Evolutionary conservation across 2,329 filamentous ascomycete genomes (phyloP), one percentile per base, ranked within the genome.

Genomic region (Fusarium cicatricum): DNA sequence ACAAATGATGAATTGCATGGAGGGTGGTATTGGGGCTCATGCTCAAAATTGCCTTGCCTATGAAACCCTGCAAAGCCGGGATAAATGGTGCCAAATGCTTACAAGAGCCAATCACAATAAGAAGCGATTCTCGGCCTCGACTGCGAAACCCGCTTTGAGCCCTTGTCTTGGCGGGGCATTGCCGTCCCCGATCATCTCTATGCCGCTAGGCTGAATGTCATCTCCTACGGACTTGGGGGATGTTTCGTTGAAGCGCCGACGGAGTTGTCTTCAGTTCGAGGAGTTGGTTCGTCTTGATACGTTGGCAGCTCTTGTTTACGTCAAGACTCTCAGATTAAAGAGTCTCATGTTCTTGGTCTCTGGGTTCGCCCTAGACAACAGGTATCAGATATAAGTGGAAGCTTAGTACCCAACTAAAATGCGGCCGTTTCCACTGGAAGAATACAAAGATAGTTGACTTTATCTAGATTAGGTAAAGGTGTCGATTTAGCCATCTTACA

Each of bases 161-260:
- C 38, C 38, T 7, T 17, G 38, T 17, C 8, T 17, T 17, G 31
- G n/a, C n/a, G 44, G 21, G 15, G 43, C 43, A n/a, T 10, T 34
- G 42, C 32, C 42, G 23, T 45, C 42, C 42, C 34, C 21, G 41
- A 23, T 44, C 41, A 33, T 44, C 33, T 33, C 41, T 44, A 12
- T 44, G 17, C 7, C 23, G 17, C n/a, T n/a, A n/a, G n/a, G n/a
- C n/a, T n/a, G n/a, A n/a, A n/a, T n/a, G n/a, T n/a, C n/a, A 2
- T 16, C n/a, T 9, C 42, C 42, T 34, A 17, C 42, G 42, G 42
- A 45, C 31, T 17, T 36, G 21, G 28, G 11, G 17, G 19, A n/a
- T 34, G 17, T 9, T 14, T 19, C 9, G 7, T 11, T 23, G 19
- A n/a, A 12, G 16, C 23, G 29, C 42, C 42, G 21, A 36, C 42